A percentile compares a stretch with the other conserved stretches of the same genome.
Conservation (phyloP, 179 eudicot genomes). For the Camellia oleifera region DNA sequence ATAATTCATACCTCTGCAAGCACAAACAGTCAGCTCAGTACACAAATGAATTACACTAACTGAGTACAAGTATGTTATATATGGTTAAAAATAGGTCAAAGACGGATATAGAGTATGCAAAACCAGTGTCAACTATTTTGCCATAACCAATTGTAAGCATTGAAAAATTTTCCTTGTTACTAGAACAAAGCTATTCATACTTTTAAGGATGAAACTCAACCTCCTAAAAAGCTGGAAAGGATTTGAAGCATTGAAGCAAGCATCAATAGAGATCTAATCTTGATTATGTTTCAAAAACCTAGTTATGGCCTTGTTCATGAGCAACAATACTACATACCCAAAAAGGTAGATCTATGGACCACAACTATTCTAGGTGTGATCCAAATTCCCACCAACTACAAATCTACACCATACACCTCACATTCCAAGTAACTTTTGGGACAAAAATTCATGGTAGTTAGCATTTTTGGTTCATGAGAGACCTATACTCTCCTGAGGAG, state of each 20-base stretch:
- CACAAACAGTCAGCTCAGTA: neutral
- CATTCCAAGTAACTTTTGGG: too few relatives aligned
- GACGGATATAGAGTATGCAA: neutral
- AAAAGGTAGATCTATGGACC: too few relatives aligned
- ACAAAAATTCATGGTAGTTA: too few relatives aligned
- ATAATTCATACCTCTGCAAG: slow-evolving; percentile 45
- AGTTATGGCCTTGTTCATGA: neutral
- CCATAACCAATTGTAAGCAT: neutral
- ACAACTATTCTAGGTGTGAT: too few relatives aligned
- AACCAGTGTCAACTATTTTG: neutral
- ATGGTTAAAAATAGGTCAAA: too few relatives aligned
- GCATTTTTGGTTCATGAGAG: neutral
- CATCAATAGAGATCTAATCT: neutral
- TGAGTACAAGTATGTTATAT: neutral
- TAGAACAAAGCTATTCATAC: neutral
- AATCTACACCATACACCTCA: too few relatives aligned
- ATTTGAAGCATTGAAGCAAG: slow-evolving; percentile 6
- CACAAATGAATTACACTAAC: neutral
- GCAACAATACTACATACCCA: too few relatives aligned
- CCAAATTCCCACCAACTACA: too few relatives aligned
- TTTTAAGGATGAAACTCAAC: neutral
- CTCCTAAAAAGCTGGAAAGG: too few relatives aligned
- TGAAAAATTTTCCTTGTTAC: neutral
- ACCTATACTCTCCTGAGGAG: neutral
- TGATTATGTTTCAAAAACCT: neutral